Evolutionary conservation across 2,329 filamentous ascomycete species (phyloP).

Genomic region (Xylaria arbuscula): DNA sequence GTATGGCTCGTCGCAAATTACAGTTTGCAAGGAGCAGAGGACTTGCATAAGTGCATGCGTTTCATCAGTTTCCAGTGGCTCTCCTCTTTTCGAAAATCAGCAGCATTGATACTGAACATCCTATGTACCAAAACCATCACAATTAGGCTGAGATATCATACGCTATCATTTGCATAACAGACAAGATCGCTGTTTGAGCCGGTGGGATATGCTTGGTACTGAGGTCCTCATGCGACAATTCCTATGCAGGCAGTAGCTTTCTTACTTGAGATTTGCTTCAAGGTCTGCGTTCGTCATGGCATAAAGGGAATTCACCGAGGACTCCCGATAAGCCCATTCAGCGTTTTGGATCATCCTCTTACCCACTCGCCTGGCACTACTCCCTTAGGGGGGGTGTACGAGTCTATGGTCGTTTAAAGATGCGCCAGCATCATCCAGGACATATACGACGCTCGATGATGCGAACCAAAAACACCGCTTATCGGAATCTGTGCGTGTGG

Average conservation of each 20-base stretch:
- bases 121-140: background rate
- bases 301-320: conserved; percentile 7
- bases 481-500: background rate
- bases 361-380: background rate
- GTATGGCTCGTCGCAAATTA: background rate
- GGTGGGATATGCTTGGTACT: conserved; percentile 4
- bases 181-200: background rate
- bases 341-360: background rate
- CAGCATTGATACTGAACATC: background rate
- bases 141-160: background rate
- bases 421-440: background rate
- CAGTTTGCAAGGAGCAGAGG: background rate
- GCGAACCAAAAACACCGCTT: background rate
- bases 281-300: conserved; percentile 3
- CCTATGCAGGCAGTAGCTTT: conserved; percentile 6
- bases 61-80: background rate
- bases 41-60: background rate
- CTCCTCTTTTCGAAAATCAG: background rate
- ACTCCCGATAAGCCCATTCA: background rate
- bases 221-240: background rate
- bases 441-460: background rate
- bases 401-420: background rate
- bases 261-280: background rate
- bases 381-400: background rate
- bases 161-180: background rate